Conservation (phyloP, 2,329 filamentous ascomycete genomes). For the Elsinoe australis region DNA sequence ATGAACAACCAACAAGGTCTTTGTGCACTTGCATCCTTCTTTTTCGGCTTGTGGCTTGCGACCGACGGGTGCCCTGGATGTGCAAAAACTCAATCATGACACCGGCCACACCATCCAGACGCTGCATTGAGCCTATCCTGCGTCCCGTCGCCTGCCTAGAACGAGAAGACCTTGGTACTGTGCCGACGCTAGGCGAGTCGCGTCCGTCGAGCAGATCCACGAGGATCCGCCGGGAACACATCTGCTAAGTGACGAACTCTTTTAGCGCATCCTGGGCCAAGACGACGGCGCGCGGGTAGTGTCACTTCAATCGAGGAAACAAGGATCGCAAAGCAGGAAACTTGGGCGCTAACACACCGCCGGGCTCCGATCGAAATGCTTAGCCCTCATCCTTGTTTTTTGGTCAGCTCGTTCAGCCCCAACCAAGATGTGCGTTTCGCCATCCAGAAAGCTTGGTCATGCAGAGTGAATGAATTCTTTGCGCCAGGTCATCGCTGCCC, state of each 20-base stretch:
- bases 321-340: background rate
- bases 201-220: background rate
- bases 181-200: background rate
- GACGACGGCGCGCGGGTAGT: conserved; percentile 11
- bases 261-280: conserved; percentile 3
- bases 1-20: too few species aligned
- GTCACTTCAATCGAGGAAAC: conserved; percentile 6
- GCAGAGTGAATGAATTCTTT: conserved; percentile 1
- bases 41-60: background rate
- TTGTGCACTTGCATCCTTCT: too few species aligned
- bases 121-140: background rate
- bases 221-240: conserved; percentile 10
- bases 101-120: conserved; percentile 1
- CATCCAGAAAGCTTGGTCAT: conserved; percentile 2
- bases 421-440: conserved; percentile 2
- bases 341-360: background rate
- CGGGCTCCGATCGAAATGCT: background rate
- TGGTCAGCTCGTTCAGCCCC: too few species aligned
- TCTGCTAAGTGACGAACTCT: background rate
- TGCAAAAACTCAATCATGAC: background rate
- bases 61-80: background rate
- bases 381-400: too few species aligned
- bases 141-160: background rate
- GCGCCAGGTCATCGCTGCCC: background rate
- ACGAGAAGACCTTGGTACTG: background rate